These are phyloP conservation scores for Salvia splendens DNA, from an alignment of 257 asterid genomes.

Conservation along the genomic window DNA sequence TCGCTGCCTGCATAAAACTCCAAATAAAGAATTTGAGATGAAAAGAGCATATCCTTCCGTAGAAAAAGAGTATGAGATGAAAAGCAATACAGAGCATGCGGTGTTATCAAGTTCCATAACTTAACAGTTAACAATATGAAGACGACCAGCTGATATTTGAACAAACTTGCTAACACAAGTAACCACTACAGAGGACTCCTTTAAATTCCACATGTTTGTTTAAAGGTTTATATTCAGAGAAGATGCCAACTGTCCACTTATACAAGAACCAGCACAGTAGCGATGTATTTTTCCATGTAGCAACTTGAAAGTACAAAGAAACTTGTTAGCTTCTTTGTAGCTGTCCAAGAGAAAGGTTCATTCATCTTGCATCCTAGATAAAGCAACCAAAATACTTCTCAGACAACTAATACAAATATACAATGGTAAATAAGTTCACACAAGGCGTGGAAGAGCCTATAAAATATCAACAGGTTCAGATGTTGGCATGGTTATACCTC, in stretches of 20 bases:
- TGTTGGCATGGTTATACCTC: background rate
- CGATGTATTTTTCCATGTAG: background rate
- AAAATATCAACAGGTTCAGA: conserved; percentile 2
- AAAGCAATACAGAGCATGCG: no score
- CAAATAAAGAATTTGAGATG: background rate
- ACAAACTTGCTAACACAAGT: background rate
- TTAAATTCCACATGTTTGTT: conserved; percentile 10
- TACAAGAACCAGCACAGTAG: background rate
- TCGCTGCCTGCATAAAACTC: background rate
- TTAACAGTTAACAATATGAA: background rate
- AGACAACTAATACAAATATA: background rate
- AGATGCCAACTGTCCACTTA: background rate
- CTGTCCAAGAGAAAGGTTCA: no score
- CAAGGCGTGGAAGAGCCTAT: background rate
- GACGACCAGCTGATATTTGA: conserved; percentile 1
- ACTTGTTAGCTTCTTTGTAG: background rate
- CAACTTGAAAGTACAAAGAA: background rate
- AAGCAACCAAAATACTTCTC: background rate
- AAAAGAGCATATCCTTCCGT: background rate
- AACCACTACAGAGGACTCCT: background rate
- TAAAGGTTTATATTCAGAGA: background rate
- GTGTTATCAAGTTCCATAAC: conserved; percentile 6
- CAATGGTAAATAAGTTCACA: background rate
- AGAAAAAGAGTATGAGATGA: no score
- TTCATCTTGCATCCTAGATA: background rate